phyloP scores from a whole-genome alignment of 257 asterid species.

The Nicotiana sylvestris region DNA sequence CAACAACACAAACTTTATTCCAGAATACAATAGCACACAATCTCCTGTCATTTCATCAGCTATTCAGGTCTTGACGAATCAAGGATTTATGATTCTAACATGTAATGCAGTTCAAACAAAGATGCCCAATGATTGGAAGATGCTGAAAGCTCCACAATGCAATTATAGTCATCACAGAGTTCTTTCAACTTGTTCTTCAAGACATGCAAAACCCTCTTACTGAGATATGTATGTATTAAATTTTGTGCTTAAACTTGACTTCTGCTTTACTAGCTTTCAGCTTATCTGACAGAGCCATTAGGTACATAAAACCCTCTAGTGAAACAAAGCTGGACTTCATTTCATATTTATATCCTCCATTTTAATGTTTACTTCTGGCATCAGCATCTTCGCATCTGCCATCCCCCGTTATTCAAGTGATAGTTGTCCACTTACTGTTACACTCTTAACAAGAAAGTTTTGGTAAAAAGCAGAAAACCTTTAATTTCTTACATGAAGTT shows the following conservation, averaged over 20 bases:
- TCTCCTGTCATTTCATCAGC: background rate
- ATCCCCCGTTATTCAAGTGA: background rate
- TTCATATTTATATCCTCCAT: background rate
- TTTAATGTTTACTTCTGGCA: background rate
- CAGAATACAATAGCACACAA: background rate
- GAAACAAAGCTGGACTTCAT: background rate
- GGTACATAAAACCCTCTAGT: background rate
- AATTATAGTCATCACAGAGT: background rate
- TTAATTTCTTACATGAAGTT: background rate
- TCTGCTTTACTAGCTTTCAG: background rate
- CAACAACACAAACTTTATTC: background rate
- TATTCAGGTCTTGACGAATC: background rate
- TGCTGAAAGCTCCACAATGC: background rate
- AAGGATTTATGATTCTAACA: background rate
- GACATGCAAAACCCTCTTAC: background rate
- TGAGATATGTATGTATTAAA: background rate
- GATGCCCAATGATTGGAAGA: background rate
- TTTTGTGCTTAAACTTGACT: constrained; percentile 2
- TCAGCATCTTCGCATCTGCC: background rate
- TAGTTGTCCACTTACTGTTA: background rate
- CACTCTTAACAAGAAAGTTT: background rate
- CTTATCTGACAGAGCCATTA: background rate
- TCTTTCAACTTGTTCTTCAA: background rate
- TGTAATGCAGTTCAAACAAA: background rate
- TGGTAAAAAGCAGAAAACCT: background rate